Evolutionary conservation across 768 basidiomycete genomes (phyloP), one percentile per base, ranked within the genome.

Genomic region (Termitomyces sp.): DNA sequence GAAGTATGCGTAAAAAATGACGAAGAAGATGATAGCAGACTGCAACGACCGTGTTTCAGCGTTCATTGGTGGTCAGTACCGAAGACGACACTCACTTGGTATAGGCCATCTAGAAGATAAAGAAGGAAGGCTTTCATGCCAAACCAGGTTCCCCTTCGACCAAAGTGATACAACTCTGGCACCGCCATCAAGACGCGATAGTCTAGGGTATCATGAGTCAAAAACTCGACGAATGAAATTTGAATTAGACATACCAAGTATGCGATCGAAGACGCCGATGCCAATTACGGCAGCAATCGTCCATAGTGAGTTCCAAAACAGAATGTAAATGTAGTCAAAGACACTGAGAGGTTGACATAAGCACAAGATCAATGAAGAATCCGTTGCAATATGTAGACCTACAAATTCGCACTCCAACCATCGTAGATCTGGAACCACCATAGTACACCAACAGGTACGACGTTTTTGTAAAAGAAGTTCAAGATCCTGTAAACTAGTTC

Each of bases 381-480:
- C 5, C 5, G 20, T 33, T 32, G 4, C 7, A 31, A n/a, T n/a
- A n/a, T n/a, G 12, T 48, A 25, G 31, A 79, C 91, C 70, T 63
- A 92, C 91, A 91, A 98, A 62, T 89, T 84, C 15, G 90, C 89
- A 70, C 93, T 97, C 91, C 94, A 98, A n/a, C 75, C 91, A 68
- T 88, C 89, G 68, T 94, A 97, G 48, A 98, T 91, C 73, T 95
- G 91, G 82, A 94, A 99, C 94, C 94, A 99, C 88, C 92, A 97
- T n/a, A 98, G 75, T 7, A 89, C 88, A 32, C 91, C 96, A 45
- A 95, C 90, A 68, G 88, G 89, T 41, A 99, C 88, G 50, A 96
- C 88, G 66, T 98, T 98, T 76, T 99, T 99, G 77, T 98, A 98
- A 75, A 97, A 98, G 75, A 98, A 98, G 72, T 98, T 99, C 64